Conservation (phyloP, 805 yeast genomes). For the Ascoidea rubescens region DNA sequence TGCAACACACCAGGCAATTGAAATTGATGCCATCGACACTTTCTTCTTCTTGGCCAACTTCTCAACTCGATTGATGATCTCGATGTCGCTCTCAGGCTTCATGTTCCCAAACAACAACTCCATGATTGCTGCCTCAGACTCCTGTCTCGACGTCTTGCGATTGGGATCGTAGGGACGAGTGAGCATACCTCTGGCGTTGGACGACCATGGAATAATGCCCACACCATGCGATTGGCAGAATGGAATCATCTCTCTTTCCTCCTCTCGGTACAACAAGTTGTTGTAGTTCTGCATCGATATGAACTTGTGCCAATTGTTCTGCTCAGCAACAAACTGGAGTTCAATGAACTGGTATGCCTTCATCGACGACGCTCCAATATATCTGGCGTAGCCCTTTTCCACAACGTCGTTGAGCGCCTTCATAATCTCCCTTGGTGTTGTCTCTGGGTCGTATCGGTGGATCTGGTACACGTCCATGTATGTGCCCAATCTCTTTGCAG, state of each 20-base stretch:
- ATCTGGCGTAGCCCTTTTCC: conserved; percentile 30
- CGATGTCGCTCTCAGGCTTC: conserved; percentile 14
- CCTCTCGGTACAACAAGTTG: conserved; percentile 47
- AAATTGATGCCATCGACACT: conserved; percentile 38
- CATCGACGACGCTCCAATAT: conserved; percentile 56
- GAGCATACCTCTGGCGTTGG: conserved; percentile 39
- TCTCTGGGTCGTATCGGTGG: conserved; percentile 35
- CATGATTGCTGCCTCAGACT: neutral
- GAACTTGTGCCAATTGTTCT: conserved; percentile 42
- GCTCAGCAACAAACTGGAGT: conserved; percentile 42
- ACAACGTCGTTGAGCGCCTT: conserved; percentile 39
- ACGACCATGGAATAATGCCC: conserved; percentile 40
- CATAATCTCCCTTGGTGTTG: conserved; percentile 42
- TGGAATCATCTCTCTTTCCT: conserved; percentile 47
- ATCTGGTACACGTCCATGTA: conserved; percentile 43
- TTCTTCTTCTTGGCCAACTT: conserved; percentile 31
- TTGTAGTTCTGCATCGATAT: conserved; percentile 45
- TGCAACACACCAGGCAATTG: conserved; percentile 38
- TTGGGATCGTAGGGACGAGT: conserved; percentile 26
- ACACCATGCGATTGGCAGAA: conserved; percentile 39
- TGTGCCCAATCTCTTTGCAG: conserved; percentile 34
- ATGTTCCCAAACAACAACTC: conserved; percentile 10
- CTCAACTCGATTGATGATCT: conserved; percentile 36
- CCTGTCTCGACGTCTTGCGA: conserved; percentile 1
- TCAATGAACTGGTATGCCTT: conserved; percentile 37